phyloP scores from a whole-genome alignment of 768 basidiomycete species.

The Tylopilus cervinicoccineus region DNA sequence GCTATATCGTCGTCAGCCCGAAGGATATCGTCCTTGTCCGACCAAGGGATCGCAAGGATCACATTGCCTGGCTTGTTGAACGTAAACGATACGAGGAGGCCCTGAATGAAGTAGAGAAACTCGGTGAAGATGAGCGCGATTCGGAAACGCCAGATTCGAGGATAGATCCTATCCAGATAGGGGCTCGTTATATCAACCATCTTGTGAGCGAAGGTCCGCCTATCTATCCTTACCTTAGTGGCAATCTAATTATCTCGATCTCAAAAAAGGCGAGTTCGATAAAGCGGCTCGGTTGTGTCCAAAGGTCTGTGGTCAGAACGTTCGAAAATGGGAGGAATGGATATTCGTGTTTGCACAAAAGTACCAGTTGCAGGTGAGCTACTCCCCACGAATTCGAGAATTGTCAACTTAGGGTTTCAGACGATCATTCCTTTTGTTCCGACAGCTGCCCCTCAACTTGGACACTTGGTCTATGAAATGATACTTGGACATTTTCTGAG shows the following conservation, averaged over 20 bases:
- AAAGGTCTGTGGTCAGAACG: slow-evolving; percentile 78
- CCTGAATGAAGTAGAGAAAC: slow-evolving; percentile 69
- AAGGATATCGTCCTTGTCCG: slow-evolving; percentile 84
- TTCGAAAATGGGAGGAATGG: slow-evolving; percentile 92
- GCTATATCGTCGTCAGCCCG: slow-evolving; percentile 84
- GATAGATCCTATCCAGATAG: slow-evolving; percentile 65
- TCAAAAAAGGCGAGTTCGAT: slow-evolving; percentile 50
- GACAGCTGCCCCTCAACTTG: slow-evolving; percentile 73
- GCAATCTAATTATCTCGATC: background rate
- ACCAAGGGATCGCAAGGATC: slow-evolving; percentile 84
- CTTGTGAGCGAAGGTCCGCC: slow-evolving; percentile 72
- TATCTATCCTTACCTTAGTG: background rate
- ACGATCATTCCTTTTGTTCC: slow-evolving; percentile 88
- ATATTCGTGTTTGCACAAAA: slow-evolving; percentile 87
- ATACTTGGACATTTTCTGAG: slow-evolving; percentile 82
- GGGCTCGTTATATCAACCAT: slow-evolving; percentile 81
- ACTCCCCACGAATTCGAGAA: background rate
- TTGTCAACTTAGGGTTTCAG: slow-evolving; percentile 35
- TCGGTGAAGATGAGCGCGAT: slow-evolving; percentile 32
- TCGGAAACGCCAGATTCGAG: slow-evolving; percentile 35
- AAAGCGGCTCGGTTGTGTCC: slow-evolving; percentile 83
- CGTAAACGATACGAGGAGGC: slow-evolving; percentile 86
- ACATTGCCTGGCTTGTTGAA: slow-evolving; percentile 90
- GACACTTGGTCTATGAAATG: slow-evolving; percentile 91
- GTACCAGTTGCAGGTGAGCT: slow-evolving; percentile 67